phyloP scores from a whole-genome alignment of 371 early-diverging fungal genomes.

The Umbelopsis sp. region DNA sequence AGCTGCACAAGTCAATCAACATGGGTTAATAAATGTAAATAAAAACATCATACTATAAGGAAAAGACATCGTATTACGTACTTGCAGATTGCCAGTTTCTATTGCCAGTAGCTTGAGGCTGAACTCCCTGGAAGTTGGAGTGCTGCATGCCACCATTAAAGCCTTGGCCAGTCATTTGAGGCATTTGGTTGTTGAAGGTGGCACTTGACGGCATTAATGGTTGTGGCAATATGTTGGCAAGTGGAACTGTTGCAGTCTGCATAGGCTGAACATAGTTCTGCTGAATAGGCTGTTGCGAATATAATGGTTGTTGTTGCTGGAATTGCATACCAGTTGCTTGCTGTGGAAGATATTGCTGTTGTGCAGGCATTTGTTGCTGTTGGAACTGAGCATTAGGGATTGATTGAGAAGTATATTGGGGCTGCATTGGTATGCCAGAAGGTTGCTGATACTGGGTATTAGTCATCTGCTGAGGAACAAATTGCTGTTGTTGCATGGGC shows the following conservation, averaged over 20 bases:
- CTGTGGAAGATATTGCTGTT: conserved; percentile 21
- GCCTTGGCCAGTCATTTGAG: conserved; percentile 16
- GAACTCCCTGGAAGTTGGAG: conserved; percentile 24
- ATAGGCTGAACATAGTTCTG: conserved; percentile 32
- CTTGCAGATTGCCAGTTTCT: conserved; percentile 59
- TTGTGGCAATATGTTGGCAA: conserved; percentile 26
- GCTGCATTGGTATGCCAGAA: conserved; percentile 34
- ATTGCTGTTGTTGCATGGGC: conserved; percentile 24
- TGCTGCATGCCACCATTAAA: conserved; percentile 24
- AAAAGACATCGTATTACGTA: conserved; percentile 30
- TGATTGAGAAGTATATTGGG: conserved; percentile 31
- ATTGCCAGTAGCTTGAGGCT: conserved; percentile 49
- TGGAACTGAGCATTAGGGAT: conserved; percentile 34
- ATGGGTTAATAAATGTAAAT: too few relatives aligned
- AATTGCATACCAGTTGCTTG: conserved; percentile 25
- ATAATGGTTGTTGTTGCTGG: conserved; percentile 22
- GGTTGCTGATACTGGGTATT: conserved; percentile 28
- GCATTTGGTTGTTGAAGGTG: conserved; percentile 31
- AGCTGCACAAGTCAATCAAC: conserved; percentile 23
- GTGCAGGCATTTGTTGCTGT: conserved; percentile 22
- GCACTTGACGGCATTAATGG: conserved; percentile 25
- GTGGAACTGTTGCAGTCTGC: conserved; percentile 24
- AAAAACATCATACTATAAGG: too few relatives aligned
- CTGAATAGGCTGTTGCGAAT: conserved; percentile 34
- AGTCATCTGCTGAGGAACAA: conserved; percentile 29